Evolutionary conservation across 2,329 filamentous ascomycete species (phyloP), one percentile per base, ranked within the genome.

Genomic region (Aspergillus japonicus): DNA sequence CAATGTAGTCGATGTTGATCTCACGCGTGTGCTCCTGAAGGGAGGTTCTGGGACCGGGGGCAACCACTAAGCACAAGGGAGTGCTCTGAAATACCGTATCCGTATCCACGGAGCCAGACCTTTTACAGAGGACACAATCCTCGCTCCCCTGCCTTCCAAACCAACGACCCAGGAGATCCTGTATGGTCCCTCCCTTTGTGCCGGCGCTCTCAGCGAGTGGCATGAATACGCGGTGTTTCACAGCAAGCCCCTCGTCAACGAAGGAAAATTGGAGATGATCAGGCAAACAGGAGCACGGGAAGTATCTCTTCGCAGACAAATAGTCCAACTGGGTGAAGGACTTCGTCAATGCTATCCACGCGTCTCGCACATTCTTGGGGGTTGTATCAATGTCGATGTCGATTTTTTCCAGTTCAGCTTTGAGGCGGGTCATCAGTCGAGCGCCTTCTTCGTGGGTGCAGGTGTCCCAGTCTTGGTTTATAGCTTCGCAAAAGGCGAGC

Each of bases 21-120:
- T 71, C 59, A 8, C 62, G 47, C 11, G 72, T 74, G 56, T 74
- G 72, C 5, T 66, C 59, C 3, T 54, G 31, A 42, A 71, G 44
- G 16, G 57, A 54, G 0, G 61, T 53, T 11, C 49, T 35, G 1
- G 44, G 33, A 44, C 67, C 62, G 1, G 64, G 61, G 2, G 57
- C 62, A 14, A 77, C 58, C 14, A 67, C 71, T 47, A 78, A 54
- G 5, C 75, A 72, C 55, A 69, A 53, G 1, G 75, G 73, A 11
- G 75, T 64, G 5, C 62, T 48, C 4, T 57, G 49, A 14, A 75
- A 66, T 26, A 16, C 51, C 49, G 56, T 59, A 12, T 58, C 31
- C n/a, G 54, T 50, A 29, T 16, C 57, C 2, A 60, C 53, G n/a
- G 50, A 50, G 1, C 56, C 19, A 16, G 35, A 2, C n/a, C 56